These are phyloP conservation scores for Diaporthe citrichinensis DNA, from an alignment of 2,329 filamentous ascomycete species.

Conservation along the genomic window DNA sequence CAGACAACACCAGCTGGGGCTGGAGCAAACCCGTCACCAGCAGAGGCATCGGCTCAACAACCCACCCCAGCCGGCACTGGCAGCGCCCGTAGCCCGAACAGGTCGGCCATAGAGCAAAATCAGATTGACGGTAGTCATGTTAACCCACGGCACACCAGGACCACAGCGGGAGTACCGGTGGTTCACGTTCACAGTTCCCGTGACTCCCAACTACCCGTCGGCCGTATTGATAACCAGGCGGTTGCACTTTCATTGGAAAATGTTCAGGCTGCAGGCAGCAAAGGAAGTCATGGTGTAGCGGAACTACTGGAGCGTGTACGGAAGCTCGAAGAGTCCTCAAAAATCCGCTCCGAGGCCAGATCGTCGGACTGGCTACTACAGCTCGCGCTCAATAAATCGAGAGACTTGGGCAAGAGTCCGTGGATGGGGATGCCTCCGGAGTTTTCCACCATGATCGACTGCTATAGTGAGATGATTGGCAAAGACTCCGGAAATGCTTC, in stretches of 20 bases:
- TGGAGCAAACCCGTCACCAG: not conserved
- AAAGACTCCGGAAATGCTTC: conserved; percentile 40
- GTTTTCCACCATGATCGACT: conserved; percentile 49
- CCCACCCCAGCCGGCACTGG: not conserved
- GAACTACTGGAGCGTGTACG: not conserved
- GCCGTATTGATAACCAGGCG: not conserved
- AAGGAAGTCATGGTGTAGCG: not conserved
- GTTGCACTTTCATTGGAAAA: no score
- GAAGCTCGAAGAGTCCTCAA: not conserved
- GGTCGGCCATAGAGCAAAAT: not conserved
- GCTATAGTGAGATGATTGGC: conserved; percentile 47
- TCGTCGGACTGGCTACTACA: conserved; percentile 36
- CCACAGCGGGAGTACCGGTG: not conserved
- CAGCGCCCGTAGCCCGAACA: no score
- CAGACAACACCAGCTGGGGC: not conserved
- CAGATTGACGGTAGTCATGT: no score
- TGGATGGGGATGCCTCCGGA: conserved; percentile 51
- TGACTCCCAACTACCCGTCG: not conserved
- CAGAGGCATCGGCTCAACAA: not conserved
- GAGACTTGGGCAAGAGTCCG: conserved; percentile 51
- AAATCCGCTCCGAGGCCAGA: not conserved
- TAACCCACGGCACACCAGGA: no score
- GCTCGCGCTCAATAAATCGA: conserved; percentile 53
- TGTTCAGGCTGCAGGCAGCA: not conserved
- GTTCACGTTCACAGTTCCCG: no score